phyloP scores from a whole-genome alignment of 108 stramenopile genomes.

The Skeletonema grethae region DNA sequence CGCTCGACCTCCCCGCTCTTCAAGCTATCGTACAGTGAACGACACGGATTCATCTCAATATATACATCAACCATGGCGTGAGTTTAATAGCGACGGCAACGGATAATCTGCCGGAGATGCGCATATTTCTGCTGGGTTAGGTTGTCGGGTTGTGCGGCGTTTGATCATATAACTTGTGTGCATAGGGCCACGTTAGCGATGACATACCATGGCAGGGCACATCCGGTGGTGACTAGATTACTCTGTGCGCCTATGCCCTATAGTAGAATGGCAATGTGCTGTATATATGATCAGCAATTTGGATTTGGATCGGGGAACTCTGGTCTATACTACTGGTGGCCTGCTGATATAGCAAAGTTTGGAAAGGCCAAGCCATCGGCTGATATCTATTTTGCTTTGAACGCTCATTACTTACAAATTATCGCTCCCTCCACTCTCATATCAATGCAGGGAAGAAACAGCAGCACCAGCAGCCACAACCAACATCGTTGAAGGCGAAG shows the following conservation, averaged over 20 bases:
- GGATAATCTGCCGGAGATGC: background rate
- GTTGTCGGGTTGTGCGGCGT: background rate
- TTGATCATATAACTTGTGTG: background rate
- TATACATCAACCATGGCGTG: conserved; percentile 49
- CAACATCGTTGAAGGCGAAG: conserved; percentile 92
- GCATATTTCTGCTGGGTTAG: background rate
- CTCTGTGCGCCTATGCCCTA: background rate
- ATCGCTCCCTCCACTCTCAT: background rate
- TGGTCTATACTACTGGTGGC: background rate
- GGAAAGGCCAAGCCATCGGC: background rate
- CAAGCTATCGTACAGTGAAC: conserved; percentile 4
- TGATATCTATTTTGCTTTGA: background rate
- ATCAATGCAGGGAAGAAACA: background rate
- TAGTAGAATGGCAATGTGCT: background rate
- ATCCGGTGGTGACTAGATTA: background rate
- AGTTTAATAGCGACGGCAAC: conserved; percentile 11
- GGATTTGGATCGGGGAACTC: background rate
- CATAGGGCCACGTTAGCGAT: background rate
- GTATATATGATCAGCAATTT: background rate
- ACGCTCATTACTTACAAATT: background rate
- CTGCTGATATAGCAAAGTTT: background rate
- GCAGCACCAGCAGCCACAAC: background rate
- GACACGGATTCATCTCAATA: background rate
- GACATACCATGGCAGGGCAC: background rate
- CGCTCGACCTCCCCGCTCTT: background rate